Evolutionary conservation across 1,139 yeast species (phyloP), one percentile per base, ranked within the genome.

Genomic region (Candida tunisiensis): DNA sequence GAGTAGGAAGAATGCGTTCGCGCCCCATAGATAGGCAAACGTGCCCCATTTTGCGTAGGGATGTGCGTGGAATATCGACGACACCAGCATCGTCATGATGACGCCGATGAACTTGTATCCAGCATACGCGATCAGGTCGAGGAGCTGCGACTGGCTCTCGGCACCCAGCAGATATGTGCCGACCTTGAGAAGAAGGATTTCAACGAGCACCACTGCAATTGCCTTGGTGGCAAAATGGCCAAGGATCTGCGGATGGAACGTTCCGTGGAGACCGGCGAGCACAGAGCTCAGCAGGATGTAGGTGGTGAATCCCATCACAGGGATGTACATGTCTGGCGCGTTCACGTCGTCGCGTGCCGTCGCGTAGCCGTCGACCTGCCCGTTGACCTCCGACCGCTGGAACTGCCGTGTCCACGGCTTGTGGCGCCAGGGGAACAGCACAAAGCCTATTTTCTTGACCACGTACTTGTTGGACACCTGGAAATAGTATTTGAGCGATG

Each of bases 261-360:
- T 75, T 13, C 94, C 95, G 32, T 73, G 69, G 30, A 88, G 55
- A 9, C 99, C 99, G 34, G 82, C 82, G 41, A 79, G 64, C 16
- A 79, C 65, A 4, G 94, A 88, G 68, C 91, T 74, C 25, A 82
- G 62, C 35, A 91, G 56, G 30, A 88, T 74, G 46, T 85, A 88
- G 1, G 98, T 83, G 28, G 83, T 72, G 42, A 78, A 69, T 2
- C 95, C 80, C 94, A 85, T 83, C 37, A 79, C 55, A 4, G 99
- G 99, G 31, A 91, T 80, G 51, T 91, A 91, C 60, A 88, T 67
- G 51, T 91, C 99, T 2, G 98, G 98, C 0, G 96, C 92, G 47
- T 91, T 91, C 34, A 78, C 62, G 48, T 91, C 98, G 35, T 71
- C 77, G 20, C 65, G 51, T 8, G 94, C 93, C 4, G 78, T 71